Base-by-base conservation (phyloP, 768 basidiomycete species). In the Antrodiella citrinella region DNA sequence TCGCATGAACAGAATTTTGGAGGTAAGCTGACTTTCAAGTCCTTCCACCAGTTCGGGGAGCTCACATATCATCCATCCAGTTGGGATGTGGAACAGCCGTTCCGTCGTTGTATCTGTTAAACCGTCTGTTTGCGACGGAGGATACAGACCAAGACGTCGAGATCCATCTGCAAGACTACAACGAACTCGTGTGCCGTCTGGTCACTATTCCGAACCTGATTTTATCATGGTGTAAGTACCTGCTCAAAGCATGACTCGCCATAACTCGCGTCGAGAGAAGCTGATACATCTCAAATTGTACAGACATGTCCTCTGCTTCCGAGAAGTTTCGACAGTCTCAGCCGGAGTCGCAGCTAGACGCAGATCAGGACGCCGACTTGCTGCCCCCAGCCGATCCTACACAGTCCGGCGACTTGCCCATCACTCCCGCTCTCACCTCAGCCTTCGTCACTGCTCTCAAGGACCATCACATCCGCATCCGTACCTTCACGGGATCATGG, bases 81-180 rank as follows among this genome's bases (percentile, higher is more conserved):
- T 65, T 96, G 47, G 95, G 95, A 1, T 98, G 95, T 63, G 95
- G 95, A 18, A 97, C 95, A 0, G 88, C 86, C 0, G 67, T 96
- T 0, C 95, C 95, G 0, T 83, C 85, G 0, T 66, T 90, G 9
- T 89, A 80, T 55, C 67, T 95, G 49, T 72, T 97, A 1, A 71
- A 75, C 4, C 65, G 75, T 42, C 59, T 93, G 3, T 80, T 91
- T 48, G 73, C 67, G 23, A 54, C 47, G 22, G 30, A 64, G 58
- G 58, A 55, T 15, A 58, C 54, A 2, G 54, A 54, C 3, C 53
- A 48, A 11, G 45, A 55, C 15, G 24, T 51, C 24, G 64, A 72
- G 23, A 58, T 96, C 5, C 85, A 91, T 60, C 68, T 96, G 1
- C 94, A 97, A 73, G 94, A 97, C 64, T 98, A 93, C 69, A 98